Evolutionary conservation across 129 eudicot genomes (phyloP).

Genomic region (Pulicaria dysenterica): DNA sequence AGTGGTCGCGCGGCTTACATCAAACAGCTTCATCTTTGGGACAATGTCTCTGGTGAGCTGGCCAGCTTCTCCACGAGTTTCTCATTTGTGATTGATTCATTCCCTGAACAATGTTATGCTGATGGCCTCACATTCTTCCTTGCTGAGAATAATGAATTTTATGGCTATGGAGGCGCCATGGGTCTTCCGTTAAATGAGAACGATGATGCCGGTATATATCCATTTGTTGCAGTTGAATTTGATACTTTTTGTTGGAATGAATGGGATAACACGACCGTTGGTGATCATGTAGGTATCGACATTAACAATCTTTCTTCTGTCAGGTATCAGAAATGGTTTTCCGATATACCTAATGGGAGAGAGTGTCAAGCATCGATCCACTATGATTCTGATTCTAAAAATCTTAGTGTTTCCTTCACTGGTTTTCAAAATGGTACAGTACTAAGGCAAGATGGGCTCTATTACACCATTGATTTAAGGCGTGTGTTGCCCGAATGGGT

Average conservation of each 20-base stretch:
- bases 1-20: conserved; percentile 7
- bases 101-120: not conserved
- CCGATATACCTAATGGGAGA: not conserved
- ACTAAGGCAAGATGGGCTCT: conserved; percentile 3
- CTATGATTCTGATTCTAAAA: conserved; percentile 33
- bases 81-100: conserved; percentile 6
- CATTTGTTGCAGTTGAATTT: conserved; percentile 45
- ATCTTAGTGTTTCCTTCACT: conserved; percentile 26
- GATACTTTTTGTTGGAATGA: conserved; percentile 17
- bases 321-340: conserved; percentile 13
- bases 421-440: conserved; percentile 5
- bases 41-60: not conserved
- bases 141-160: not conserved
- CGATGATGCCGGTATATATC: not conserved
- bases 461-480: conserved; percentile 35
- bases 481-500: conserved; percentile 37
- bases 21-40: conserved; percentile 23
- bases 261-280: conserved; percentile 12
- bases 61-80: conserved; percentile 22
- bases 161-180: not conserved
- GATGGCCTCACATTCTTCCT: conserved; percentile 19
- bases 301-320: conserved; percentile 29
- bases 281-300: conserved; percentile 34
- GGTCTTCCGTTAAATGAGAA: conserved; percentile 20
- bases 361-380: conserved; percentile 33